These are phyloP conservation scores for Solanum etuberosum DNA, from an alignment of 257 asterid genomes.

Conservation along the genomic window DNA sequence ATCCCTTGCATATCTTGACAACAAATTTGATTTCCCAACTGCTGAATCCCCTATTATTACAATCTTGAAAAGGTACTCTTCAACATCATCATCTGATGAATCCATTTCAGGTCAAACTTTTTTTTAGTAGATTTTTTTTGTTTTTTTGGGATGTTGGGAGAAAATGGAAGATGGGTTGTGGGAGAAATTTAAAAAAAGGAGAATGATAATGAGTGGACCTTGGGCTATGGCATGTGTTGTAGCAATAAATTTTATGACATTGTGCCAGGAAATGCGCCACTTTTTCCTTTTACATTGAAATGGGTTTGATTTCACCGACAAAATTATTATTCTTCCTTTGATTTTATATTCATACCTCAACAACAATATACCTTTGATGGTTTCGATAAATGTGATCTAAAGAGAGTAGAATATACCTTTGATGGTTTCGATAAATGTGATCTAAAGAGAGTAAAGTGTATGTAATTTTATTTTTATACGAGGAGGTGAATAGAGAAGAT, in stretches of 20 bases:
- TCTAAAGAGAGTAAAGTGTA: fast-evolving
- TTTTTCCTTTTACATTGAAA: neutral
- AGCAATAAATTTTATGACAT: neutral
- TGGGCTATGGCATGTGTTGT: neutral
- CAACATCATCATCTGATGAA: conserved; percentile 14
- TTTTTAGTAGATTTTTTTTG: neutral
- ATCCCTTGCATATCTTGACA: conserved; percentile 12
- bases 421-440: neutral
- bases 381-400: neutral
- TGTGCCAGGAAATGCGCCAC: neutral
- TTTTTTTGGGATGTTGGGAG: neutral
- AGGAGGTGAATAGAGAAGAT: too few species aligned
- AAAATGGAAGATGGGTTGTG: neutral
- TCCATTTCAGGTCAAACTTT: neutral
- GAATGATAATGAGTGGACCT: neutral
- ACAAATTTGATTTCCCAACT: conserved; percentile 15
- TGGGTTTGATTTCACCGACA: neutral
- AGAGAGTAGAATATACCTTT: too few species aligned
- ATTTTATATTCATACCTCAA: neutral
- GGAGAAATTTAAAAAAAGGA: neutral
- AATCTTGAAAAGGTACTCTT: conserved; percentile 17
- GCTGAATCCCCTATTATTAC: conserved; percentile 21
- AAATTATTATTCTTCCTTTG: neutral
- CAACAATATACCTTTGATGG: neutral
- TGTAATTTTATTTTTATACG: too few species aligned